These are phyloP conservation scores for Lecanosticta acicola DNA, from an alignment of 2,329 filamentous ascomycete species.

Conservation along the genomic window DNA sequence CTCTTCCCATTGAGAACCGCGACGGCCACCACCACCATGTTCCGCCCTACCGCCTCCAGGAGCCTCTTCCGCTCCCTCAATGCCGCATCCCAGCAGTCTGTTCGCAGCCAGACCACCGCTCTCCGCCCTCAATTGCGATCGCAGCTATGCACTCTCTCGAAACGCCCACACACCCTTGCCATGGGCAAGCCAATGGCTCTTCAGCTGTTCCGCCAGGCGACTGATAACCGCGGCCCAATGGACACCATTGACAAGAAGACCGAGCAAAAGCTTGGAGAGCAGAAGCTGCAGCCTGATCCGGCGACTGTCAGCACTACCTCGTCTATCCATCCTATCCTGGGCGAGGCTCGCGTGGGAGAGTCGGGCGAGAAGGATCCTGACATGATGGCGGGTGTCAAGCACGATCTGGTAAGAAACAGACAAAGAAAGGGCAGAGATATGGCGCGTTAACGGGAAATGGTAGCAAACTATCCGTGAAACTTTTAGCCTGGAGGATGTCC, in stretches of 20 bases:
- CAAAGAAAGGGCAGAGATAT: neutral
- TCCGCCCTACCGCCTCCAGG: constrained; percentile 42
- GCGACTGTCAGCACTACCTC: constrained; percentile 57
- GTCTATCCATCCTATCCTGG: constrained; percentile 37
- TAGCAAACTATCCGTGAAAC: constrained; percentile 46
- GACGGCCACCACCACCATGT: constrained; percentile 31
- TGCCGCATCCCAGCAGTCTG: constrained; percentile 19
- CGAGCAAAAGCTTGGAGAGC: constrained; percentile 51
- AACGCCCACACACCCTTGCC: constrained; percentile 29
- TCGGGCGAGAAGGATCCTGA: constrained; percentile 36
- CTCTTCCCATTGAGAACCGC: neutral
- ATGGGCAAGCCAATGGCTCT: constrained; percentile 33
- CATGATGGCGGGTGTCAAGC: constrained; percentile 43
- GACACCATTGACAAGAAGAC: constrained; percentile 51
- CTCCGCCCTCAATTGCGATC: constrained; percentile 36
- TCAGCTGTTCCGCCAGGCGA: constrained; percentile 18
- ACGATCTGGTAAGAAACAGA: constrained; percentile 28
- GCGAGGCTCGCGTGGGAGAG: constrained; percentile 34
- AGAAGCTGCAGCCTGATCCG: constrained; percentile 56
- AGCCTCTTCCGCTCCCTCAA: constrained; percentile 37
- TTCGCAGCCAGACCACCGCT: constrained; percentile 25
- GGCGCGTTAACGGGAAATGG: constrained; percentile 16
- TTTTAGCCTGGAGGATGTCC: constrained; percentile 43
- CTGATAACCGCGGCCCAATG: constrained; percentile 23
- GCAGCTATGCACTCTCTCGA: constrained; percentile 38